phyloP scores from a whole-genome alignment of 2,329 filamentous ascomycete genomes.

The Truncatella angustata region DNA sequence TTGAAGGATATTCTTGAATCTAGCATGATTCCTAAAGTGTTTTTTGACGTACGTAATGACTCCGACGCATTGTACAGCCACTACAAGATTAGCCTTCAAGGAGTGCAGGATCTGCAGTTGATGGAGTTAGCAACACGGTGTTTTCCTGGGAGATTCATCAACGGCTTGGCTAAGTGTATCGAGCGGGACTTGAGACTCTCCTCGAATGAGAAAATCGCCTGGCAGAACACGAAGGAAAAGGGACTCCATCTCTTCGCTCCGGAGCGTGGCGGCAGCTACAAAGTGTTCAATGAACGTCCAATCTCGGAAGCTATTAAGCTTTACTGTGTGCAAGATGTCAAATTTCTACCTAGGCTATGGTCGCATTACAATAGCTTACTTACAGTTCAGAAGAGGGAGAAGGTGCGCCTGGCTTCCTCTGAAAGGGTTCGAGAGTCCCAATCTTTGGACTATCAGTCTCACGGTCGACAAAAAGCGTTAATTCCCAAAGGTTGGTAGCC shows the following conservation, averaged over 20 bases:
- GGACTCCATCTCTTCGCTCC: constrained; percentile 38
- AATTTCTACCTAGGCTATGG: too few species aligned
- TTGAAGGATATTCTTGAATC: constrained; percentile 45
- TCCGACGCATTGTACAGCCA: constrained; percentile 52
- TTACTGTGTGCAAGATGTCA: too few species aligned
- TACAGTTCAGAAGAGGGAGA: too few species aligned
- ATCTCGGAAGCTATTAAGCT: too few species aligned
- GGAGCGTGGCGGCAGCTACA: constrained; percentile 39
- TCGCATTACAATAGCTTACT: too few species aligned
- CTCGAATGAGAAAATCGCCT: constrained; percentile 6
- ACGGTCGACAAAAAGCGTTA: too few species aligned
- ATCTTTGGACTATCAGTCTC: too few species aligned
- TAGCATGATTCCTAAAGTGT: constrained; percentile 41
- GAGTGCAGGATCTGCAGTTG: constrained; percentile 53
- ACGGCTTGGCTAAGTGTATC: constrained; percentile 36
- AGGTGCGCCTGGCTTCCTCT: too few species aligned
- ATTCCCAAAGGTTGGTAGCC: too few species aligned
- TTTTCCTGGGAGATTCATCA: constrained; percentile 19
- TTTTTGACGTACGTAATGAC: constrained; percentile 60
- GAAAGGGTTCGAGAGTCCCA: too few species aligned
- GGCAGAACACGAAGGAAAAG: constrained; percentile 35
- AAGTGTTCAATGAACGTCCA: too few species aligned
- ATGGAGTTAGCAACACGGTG: constrained; percentile 45
- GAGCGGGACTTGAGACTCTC: constrained; percentile 16
- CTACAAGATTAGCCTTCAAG: constrained; percentile 39